Evolutionary conservation across 257 asterid genomes (phyloP), one percentile per base, ranked within the genome.

Genomic region (Parsonsia alboflavescens): DNA sequence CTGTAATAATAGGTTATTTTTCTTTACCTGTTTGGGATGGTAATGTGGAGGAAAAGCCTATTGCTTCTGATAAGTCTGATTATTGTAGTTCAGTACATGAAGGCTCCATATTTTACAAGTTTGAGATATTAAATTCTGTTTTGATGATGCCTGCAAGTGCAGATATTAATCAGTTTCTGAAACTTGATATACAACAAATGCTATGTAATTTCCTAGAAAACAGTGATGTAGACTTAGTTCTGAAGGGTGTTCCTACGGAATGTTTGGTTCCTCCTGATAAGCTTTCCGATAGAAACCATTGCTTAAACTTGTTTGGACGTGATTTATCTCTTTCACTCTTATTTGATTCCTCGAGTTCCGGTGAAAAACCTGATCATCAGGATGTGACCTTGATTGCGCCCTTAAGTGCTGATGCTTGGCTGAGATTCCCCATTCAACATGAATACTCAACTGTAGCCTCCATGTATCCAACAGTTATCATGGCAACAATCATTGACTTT

Each of bases 341-440:
- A 64, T 75, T 73, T 77, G 73, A 75, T 75, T 81, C 86, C 73
- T 80, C 78, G 54, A 84, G 75, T 66, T 58, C 75, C n/a, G 28
- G 49, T 79, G 70, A 71, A 69, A 64, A 30, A 68, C 30, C 78
- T 52, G 79, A 72, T 73, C 78, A 79, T 75, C 76, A 58, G 73
- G 81, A 73, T 72, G 71, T 80, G 48, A 53, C 81, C 78, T 85
- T 94, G 81, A 79, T 94, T 81, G 74, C 87, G 7, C 87, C 86
- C 15, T 79, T 94, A 46, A 86, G 82, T 82, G 91, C 90, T 70
- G 97, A 94, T 86, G 82, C 87, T 52, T 94, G 97, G 97, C 84
- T 92, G 86, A 88, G 91, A 82, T 84, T 92, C 53, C 97, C 99
- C 63, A 56, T 44, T 75, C 79, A 80, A 56, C 70, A 72, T 77